Conservation (phyloP, 202 grass and related monocot genomes). For the Zizania palustris region DNA sequence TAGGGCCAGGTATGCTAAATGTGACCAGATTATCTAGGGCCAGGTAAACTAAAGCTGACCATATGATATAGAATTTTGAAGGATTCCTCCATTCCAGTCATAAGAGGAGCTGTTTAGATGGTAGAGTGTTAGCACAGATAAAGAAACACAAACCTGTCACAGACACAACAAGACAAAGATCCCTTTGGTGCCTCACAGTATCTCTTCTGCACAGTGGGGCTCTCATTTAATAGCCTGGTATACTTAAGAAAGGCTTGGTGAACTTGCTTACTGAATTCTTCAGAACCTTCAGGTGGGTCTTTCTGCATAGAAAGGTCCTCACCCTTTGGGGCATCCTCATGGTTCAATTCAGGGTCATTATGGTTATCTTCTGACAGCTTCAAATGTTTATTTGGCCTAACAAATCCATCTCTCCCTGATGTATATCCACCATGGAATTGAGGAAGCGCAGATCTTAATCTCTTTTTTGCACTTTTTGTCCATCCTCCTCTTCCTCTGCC, state of each 20-base stretch:
- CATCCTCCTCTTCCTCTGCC: constrained; percentile 48
- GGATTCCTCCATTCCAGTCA: constrained; percentile 38
- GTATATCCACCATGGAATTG: constrained; percentile 45
- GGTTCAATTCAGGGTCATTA: constrained; percentile 23
- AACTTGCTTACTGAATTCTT: constrained; percentile 79
- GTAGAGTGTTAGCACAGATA: constrained; percentile 56
- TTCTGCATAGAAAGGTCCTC: constrained; percentile 44
- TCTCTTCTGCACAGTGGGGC: constrained; percentile 55
- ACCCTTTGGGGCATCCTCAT: constrained; percentile 50
- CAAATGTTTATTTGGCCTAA: constrained; percentile 48
- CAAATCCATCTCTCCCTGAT: constrained; percentile 51
- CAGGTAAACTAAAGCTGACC: constrained; percentile 5
- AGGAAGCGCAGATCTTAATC: constrained; percentile 42
- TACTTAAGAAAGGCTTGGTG: constrained; percentile 78
- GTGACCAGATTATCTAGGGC: constrained; percentile 19
- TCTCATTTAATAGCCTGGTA: constrained; percentile 67
- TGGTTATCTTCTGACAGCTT: constrained; percentile 46
- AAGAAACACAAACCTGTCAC: constrained; percentile 96
- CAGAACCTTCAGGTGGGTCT: constrained; percentile 77
- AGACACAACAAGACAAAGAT: constrained; percentile 66
- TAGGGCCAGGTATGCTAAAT: constrained; percentile 6
- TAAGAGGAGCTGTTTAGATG: constrained; percentile 52
- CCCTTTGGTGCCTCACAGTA: constrained; percentile 62
- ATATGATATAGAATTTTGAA: constrained; percentile 10
- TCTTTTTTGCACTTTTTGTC: constrained; percentile 67